Base-by-base conservation (phyloP, 805 yeast genomes). In the Candida sithepensis region DNA sequence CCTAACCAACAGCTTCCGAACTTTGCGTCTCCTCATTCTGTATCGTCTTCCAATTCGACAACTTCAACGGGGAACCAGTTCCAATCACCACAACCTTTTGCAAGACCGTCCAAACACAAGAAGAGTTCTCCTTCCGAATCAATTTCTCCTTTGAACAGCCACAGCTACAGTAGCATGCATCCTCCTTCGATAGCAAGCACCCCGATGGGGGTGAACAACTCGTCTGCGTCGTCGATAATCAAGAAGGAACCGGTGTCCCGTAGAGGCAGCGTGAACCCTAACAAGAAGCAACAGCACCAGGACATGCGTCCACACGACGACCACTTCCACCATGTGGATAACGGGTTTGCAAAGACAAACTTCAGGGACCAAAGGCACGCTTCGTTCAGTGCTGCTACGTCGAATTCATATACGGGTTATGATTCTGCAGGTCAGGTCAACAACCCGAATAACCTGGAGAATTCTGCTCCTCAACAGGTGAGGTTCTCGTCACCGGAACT, bases 401-500 rank as follows among this genome's bases (percentile, higher is more conserved):
- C 84, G 1, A 64, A 73, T 6, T 77, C 87, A 0, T 84, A 85
- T 58, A 73, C 84, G 1, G 76, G 76, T n/a, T 58, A 48, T 24
- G 56, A 55, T 39, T 45, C 41, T 3, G 23, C 37, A 14, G 47
- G 42, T 4, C 42, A 44, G 19, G 46, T 48, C 26, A 45, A 45
- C 20, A 37, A 45, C 19, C 26, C 48, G 20, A 46, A 51, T 24
- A 48, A 48, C n/a, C 22, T 48, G 10, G 56, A 51, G 23, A 52
- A 61, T 3, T 78, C 74, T 34, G 78, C 77, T 0, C 90, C 91
- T 1, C 76, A 75, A 39, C 89, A 85, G 57, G 90, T 85, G 22
- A 87, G 84, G 2, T 88, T 86, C 60, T 80, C 95, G 1, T 85
- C 95, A 1, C 96, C 96, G 2, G 96, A 88, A 63, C 19, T 64